Evolutionary conservation across 352 stramenopile species (phyloP), one percentile per base, ranked within the genome.

Genomic region (Phytopythium aichiense): DNA sequence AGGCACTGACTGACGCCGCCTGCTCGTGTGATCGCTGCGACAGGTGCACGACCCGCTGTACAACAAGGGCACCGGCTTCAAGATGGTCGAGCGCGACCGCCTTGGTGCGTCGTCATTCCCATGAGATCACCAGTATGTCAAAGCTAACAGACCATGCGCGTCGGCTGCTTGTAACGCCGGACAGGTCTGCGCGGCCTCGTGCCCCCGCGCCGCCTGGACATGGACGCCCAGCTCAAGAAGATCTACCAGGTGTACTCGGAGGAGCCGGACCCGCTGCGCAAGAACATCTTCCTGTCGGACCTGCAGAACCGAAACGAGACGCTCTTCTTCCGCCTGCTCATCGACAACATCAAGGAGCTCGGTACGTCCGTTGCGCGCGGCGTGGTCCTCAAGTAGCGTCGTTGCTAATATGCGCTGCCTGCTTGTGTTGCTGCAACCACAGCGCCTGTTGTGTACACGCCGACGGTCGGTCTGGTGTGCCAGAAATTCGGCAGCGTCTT

Each of bases 381-480:
- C 9, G 40, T 3, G 1, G 40, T 45, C 12, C 40, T 1, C 16
- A 45, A 7, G 16, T 45, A 6, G 4, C 1, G 4, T n/a, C 8
- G 13, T 2, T 18, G 13, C 20, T 57, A 8, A 43, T 20, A 43
- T 7, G 31, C 33, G 50, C 13, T 25, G 3, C 30, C 7, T 20
- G 2, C 8, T 18, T n/a, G 5, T 43, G 35, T 25, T 49, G 35
- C 33, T 31, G 28, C 28, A 31, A 52, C 5, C 4, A 18, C 38
- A 88, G 92, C 95, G 46, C 96, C 96, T 6, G 78, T 99, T 35
- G 96, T 99, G 68, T 99, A 99, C 78, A 99, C 97, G 8, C 97
- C 97, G 40, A 99, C 96, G 3, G 97, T 99, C 12, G 97, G 96
- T 15, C 80, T 98, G 6, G 89, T 93, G 63, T 97, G 89, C 64